Evolutionary conservation across 257 asterid genomes (phyloP), one percentile per base, ranked within the genome.

Genomic region (Solanum phureja): DNA sequence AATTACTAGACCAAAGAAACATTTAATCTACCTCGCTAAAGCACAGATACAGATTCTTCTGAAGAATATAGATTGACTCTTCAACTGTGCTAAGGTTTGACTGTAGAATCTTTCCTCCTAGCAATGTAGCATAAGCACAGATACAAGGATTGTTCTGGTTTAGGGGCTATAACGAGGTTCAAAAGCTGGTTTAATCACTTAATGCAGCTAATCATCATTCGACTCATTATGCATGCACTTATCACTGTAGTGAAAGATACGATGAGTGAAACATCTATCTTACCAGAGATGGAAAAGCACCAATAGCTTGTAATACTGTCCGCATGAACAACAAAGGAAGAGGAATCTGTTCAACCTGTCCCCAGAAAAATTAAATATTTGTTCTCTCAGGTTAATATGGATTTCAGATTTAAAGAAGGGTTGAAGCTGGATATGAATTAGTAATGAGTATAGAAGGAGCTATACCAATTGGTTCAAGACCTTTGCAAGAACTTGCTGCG

Each of bases 311-410:
- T 92, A 97, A 88, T 89, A 97, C 99, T 19, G 99, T 96, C 81
- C 99, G 98, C 99, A 97, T 97, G 90, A 97, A 97, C 85, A 97
- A 91, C 88, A 97, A 87, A 56, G 99, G 99, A 73, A 94, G 98
- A 89, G 99, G 99, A 91, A 93, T 97, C 92, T 97, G 99, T 91
- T 94, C 99, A 69, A 97, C 99, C 99, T 97, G 95, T 92, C 94
- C 92, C 94, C 38, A 85, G 89, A 69, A 79, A 38, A 79, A 84
- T 11, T 73, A 56, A 83, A n/a, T 24, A 86, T 71, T 66, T 62
- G 31, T 38, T 85, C 42, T 82, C 9, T 82, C 69, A 49, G 86
- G n/a, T 82, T 82, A 82, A 46, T 82, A 40, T 58, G 79, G 46
- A 42, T 72, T 31, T 33, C 71, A 60, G 35, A 66, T 16, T 49